A percentile compares a stretch with the other conserved stretches of the same genome.
Evolutionary conservation across 345 rosid genomes (phyloP).

Genomic region (Citrus glauca): DNA sequence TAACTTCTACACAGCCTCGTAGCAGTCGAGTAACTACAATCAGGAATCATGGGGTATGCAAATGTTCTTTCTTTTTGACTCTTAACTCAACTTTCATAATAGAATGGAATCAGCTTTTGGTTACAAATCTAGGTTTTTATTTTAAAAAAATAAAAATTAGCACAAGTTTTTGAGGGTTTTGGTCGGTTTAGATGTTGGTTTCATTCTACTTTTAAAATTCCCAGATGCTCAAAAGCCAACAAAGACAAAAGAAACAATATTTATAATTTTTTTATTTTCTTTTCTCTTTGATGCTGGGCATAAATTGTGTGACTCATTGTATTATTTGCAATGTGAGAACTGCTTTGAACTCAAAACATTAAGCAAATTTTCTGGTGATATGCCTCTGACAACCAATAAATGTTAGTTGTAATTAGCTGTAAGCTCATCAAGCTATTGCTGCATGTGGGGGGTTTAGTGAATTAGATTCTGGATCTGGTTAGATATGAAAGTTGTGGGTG

Average conservation of each 20-base stretch:
- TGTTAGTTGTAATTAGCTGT: not conserved
- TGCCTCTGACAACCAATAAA: not conserved
- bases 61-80: not conserved
- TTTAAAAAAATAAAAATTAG: too few relatives aligned
- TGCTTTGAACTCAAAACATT: not conserved
- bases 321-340: not conserved
- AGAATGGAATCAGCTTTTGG: not conserved
- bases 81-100: not conserved
- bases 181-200: not conserved
- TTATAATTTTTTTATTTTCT: not conserved
- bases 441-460: not conserved
- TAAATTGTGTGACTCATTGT: not conserved
- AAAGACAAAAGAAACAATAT: not conserved
- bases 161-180: not conserved
- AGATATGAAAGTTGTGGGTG: not conserved
- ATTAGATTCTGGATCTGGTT: not conserved
- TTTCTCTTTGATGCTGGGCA: not conserved
- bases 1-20: not conserved
- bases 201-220: not conserved
- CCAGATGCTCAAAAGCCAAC: not conserved
- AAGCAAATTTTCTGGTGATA: not conserved
- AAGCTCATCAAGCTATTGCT: not conserved
- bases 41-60: constrained; percentile 25
- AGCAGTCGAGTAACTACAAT: not conserved
- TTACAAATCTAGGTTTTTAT: not conserved